Conservation (phyloP, 805 yeast genomes). For the Yarrowia sp. region DNA sequence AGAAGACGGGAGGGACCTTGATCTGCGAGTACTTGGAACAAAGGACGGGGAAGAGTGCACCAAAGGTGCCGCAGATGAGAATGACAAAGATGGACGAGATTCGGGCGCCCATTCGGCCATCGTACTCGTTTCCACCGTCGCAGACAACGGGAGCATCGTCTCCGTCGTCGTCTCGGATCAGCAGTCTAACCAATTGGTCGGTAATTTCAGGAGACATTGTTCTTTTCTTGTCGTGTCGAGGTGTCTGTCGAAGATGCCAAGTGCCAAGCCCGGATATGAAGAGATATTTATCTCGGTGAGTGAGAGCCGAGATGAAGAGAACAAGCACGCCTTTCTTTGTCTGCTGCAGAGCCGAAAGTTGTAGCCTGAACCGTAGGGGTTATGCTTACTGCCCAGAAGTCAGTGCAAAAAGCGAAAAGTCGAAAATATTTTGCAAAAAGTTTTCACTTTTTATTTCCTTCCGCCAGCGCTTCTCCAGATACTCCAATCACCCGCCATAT, state of each 20-base stretch:
- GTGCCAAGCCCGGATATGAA: conserved; percentile 5
- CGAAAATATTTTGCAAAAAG: background rate
- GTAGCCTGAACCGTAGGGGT: conserved; percentile 11
- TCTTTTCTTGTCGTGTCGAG: background rate
- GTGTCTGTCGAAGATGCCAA: background rate
- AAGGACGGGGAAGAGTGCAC: conserved; percentile 47
- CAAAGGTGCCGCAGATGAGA: conserved; percentile 47
- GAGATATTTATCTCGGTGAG: conserved; percentile 8
- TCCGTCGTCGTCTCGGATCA: background rate
- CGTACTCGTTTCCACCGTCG: conserved; percentile 39
- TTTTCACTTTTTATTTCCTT: background rate
- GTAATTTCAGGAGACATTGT: conserved; percentile 1
- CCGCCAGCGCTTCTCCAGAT: background rate
- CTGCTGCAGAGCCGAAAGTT: background rate
- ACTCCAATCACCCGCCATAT: background rate
- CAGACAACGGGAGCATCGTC: background rate
- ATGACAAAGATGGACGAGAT: conserved; percentile 63
- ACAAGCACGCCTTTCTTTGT: conserved; percentile 1
- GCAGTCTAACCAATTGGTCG: background rate
- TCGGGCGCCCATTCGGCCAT: conserved; percentile 48
- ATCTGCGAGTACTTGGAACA: conserved; percentile 34
- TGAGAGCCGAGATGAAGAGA: background rate
- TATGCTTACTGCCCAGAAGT: conserved; percentile 3
- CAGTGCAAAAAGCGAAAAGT: background rate
- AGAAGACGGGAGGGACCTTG: conserved; percentile 39